Conservation (phyloP, 2,329 filamentous ascomycete genomes). For the Didymella lethalis region DNA sequence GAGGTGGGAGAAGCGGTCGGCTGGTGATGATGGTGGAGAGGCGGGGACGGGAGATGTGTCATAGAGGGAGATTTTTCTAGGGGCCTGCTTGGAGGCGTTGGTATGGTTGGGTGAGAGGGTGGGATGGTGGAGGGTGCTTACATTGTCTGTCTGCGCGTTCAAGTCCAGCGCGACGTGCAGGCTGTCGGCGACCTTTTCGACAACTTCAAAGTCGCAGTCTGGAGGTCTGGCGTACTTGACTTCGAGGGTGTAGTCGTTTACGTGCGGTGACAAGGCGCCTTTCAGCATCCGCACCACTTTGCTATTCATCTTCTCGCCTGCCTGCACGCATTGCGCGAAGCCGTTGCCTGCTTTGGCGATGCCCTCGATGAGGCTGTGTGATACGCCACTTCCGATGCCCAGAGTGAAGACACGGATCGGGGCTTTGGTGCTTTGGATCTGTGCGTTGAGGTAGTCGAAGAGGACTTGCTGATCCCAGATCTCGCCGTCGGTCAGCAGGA, state of each 20-base stretch:
- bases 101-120: background rate
- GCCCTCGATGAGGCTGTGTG: slow-evolving; percentile 66
- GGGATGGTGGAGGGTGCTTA: background rate
- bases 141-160: slow-evolving; percentile 13
- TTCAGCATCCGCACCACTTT: slow-evolving; percentile 79
- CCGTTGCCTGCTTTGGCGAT: slow-evolving; percentile 66
- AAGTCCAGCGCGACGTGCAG: slow-evolving; percentile 53
- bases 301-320: slow-evolving; percentile 70
- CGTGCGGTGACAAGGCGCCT: slow-evolving; percentile 71
- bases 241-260: slow-evolving; percentile 69
- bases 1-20: slow-evolving; percentile 59
- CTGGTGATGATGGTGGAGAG: slow-evolving; percentile 1
- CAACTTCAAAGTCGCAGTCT: slow-evolving; percentile 67
- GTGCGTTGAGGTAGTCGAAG: slow-evolving; percentile 58
- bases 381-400: slow-evolving; percentile 64
- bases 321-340: slow-evolving; percentile 67
- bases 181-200: slow-evolving; percentile 65
- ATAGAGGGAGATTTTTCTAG: slow-evolving; percentile 34
- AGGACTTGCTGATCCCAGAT: slow-evolving; percentile 60
- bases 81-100: background rate
- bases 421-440: slow-evolving; percentile 51
- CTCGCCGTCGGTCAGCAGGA: slow-evolving; percentile 65
- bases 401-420: slow-evolving; percentile 64
- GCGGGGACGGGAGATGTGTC: slow-evolving; percentile 10
- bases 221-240: slow-evolving; percentile 63